A percentile compares a stretch with the other conserved stretches of the same genome.
phyloP scores from a whole-genome alignment of 257 asterid genomes.

The Primulina eburnea region DNA sequence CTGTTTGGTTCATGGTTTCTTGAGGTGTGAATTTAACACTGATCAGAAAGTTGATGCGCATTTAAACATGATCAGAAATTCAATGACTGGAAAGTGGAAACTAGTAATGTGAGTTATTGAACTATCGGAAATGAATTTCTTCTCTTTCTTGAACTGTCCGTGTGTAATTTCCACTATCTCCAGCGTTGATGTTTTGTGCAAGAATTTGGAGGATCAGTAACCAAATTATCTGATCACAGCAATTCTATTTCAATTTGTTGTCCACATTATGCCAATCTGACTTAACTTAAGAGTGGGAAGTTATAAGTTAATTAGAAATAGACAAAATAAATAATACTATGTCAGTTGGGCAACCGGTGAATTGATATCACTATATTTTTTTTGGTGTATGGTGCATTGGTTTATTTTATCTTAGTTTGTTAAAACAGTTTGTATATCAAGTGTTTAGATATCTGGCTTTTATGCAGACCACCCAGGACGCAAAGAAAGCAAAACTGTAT shows the following conservation, averaged over 20 bases:
- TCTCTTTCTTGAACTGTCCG: background rate
- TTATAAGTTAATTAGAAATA: background rate
- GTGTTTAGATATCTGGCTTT: slow-evolving; percentile 14
- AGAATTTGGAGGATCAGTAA: background rate
- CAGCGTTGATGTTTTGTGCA: background rate
- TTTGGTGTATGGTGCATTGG: slow-evolving; percentile 1
- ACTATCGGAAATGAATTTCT: background rate
- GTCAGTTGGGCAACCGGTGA: background rate
- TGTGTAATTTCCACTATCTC: background rate
- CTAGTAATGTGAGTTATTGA: background rate
- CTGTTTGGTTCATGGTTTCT: background rate
- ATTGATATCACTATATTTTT: background rate
- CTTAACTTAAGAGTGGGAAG: background rate
- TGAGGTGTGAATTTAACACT: background rate
- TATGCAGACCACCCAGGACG: slow-evolving; percentile 76
- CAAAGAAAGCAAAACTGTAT: slow-evolving; percentile 72
- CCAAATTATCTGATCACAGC: no score
- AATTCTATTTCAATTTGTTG: background rate
- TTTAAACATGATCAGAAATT: background rate
- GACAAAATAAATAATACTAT: background rate
- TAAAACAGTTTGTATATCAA: slow-evolving; percentile 15
- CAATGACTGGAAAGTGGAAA: background rate
- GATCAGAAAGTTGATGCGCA: background rate
- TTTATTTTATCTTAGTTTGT: slow-evolving; percentile 12
- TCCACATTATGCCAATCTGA: background rate